Base-by-base conservation (phyloP, 139 green algal species). In the Limnomonas spitsbergensis region DNA sequence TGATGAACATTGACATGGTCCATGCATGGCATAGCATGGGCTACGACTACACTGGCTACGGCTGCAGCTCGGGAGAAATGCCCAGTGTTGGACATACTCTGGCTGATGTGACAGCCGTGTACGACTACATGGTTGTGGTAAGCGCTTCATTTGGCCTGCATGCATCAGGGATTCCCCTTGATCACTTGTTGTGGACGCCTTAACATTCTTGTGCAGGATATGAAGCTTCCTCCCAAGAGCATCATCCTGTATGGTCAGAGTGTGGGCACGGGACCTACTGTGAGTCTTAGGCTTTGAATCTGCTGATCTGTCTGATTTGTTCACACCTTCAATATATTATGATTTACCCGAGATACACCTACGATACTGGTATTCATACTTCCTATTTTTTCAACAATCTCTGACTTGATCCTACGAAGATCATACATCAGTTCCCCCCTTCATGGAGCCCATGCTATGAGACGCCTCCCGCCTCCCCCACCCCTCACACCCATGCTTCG, bases 171-270 rank as follows among this genome's bases (percentile, higher is more conserved):
- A n/a, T n/a, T n/a, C n/a, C n/a, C n/a, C n/a, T n/a, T n/a, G n/a
- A n/a, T 61, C 14, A 29, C 14, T 61, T 61, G 47, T 20, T 61
- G 47, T 61, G 14, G 14, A 61, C 14, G 47, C 47, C 20, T 61
- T 20, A 61, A 20, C 20, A 14, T 61, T 61, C 20, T 61, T 61
- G 47, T 61, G 24, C 38, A 77, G 27, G 53, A 79, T 54, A 77
- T 87, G 24, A 71, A 84, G 37, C 73, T 84, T 0, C 67, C 78
- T 0, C 27, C 67, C 31, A 80, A 80, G 34, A 76, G 47, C 32
- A 56, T 96, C 38, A 82, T 98, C 29, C 83, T 97, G 54, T 98
- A 97, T 73, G 94, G 94, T 38, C 94, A 98, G 87, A 92, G 82
- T 20, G 92, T 97, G 7, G 94, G 90, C 75, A 91, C 71, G 52